Conservation (phyloP, 768 basidiomycete genomes). For the Pulveroboletus sp. region DNA sequence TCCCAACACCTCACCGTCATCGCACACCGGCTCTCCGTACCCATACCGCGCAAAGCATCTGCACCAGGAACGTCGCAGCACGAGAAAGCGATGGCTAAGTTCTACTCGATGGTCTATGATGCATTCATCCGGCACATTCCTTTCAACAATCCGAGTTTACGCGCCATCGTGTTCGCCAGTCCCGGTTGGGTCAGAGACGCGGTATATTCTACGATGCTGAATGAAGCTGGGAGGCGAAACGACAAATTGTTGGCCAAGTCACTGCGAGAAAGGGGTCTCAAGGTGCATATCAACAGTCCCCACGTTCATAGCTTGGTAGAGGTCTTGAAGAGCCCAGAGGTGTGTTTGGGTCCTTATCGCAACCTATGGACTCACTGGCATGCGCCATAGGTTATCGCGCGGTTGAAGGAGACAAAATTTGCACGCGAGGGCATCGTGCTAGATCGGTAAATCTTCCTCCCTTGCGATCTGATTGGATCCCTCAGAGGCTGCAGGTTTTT, state of each 20-base stretch:
- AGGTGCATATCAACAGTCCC: slow-evolving; percentile 86
- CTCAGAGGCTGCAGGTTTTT: slow-evolving; percentile 64
- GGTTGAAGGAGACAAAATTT: slow-evolving; percentile 93
- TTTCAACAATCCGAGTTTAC: slow-evolving; percentile 63
- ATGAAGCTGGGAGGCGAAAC: slow-evolving; percentile 72
- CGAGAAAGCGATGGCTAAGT: slow-evolving; percentile 85
- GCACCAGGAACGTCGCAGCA: slow-evolving; percentile 77
- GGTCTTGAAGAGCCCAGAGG: slow-evolving; percentile 92
- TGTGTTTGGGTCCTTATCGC: slow-evolving; percentile 31
- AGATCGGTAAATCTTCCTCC: slow-evolving; percentile 57
- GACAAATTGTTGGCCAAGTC: slow-evolving; percentile 81
- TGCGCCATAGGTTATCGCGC: slow-evolving; percentile 54
- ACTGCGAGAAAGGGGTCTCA: slow-evolving; percentile 77
- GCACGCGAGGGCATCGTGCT: slow-evolving; percentile 88
- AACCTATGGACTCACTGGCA: not conserved
- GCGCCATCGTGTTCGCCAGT: slow-evolving; percentile 92
- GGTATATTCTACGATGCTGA: slow-evolving; percentile 78
- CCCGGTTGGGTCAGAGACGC: slow-evolving; percentile 95
- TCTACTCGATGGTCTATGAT: slow-evolving; percentile 81
- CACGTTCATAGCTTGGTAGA: slow-evolving; percentile 97
- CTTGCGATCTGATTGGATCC: not conserved
- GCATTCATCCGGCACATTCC: slow-evolving; percentile 90
- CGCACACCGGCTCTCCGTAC: slow-evolving; percentile 80
- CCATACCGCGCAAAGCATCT: slow-evolving; percentile 89
- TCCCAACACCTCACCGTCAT: slow-evolving; percentile 97